Evolutionary conservation across 352 stramenopile genomes (phyloP), one percentile per base, ranked within the genome.

Genomic region (Phytophthora tubulina): DNA sequence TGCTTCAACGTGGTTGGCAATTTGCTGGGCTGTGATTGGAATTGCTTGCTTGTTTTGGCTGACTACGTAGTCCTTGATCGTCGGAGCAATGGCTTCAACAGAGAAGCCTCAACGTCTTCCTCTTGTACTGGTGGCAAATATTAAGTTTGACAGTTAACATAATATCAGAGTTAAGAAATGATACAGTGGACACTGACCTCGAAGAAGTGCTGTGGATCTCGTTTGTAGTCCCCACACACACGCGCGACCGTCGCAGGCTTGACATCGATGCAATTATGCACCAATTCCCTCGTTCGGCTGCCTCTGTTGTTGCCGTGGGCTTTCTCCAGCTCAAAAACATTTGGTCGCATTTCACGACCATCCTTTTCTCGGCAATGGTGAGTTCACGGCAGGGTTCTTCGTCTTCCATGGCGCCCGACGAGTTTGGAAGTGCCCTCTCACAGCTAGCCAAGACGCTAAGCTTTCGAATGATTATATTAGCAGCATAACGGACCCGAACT

Each of bases 1-100:
- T 9, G 9, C 4, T 38, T 44, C 38, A 0, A 72, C 44, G 11
- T 61, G 21, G 27, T 57, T 41, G 27, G 33, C 35, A 30, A 76
- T 66, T 32, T 35, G 15, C 39, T 56, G 42, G 3, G 57, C 56
- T 36, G 57, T 76, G 2, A 54, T 72, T 50, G 57, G 69, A 5
- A 63, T 14, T 2, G 56, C 69, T 15, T 55, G 11, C 32, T 59
- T 56, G 39, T 63, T 72, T 58, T 72, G 48, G 0, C 8, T 33
- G 15, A 42, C 32, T 52, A 69, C 36, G 50, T 38, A 72, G 1
- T 54, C 46, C n/a, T n/a, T n/a, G n/a, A n/a, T n/a, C n/a, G n/a
- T n/a, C n/a, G n/a, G n/a, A n/a, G n/a, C n/a, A n/a, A n/a, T n/a
- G n/a, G n/a, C n/a, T n/a, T n/a, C n/a, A n/a, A n/a, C n/a, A n/a